Evolutionary conservation across 2,329 filamentous ascomycete species (phyloP), one percentile per base, ranked within the genome.

Genomic region (Diplodia sapinea): DNA sequence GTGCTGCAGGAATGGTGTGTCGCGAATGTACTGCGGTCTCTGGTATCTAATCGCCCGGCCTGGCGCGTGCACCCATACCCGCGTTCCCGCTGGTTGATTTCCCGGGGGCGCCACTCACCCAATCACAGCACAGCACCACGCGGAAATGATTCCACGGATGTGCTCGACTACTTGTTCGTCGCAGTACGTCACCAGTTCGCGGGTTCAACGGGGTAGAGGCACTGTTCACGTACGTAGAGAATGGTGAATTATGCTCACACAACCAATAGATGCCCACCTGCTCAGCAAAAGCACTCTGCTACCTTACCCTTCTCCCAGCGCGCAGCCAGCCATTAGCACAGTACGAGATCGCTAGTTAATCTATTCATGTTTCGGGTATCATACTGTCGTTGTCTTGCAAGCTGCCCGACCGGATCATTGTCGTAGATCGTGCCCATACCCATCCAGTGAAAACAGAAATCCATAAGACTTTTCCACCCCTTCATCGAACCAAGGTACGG

Each of bases 291-390:
- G 15, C 1, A 8, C 40, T 15, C 12, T 43, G 12, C 9, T 40
- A 62, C 15, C 57, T 20, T 15, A 2, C 2, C 36, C 13, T 29
- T 15, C 9, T 12, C 29, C 43, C 57, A 49, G 57, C 9, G 52
- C 54, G 43, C 47, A 63, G 59, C 43, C 33, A 36, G 47, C 47
- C 43, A 63, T 23, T 40, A 51, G 11, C 36, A 51, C 47, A 51
- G 59, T 38, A 63, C 59, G 59, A 51, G 59, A 51, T 63, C 47
- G 59, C 59, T 50, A 62, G 36, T 36, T 66, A 59, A 59, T 66
- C 64, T 66, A 66, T 59, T 31, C 43, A 66, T 66, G 26, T 59
- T 59, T 66, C 43, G 64, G 64, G 64, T 66, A 66, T 66, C 64
- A 66, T 66, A 57, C 64, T 66, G 59, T 63, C 47, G 47, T 63